Percentiles rank a stretch among this genome's conserved stretches.
These are phyloP conservation scores for Chaetomium tenue DNA, from an alignment of 495 filamentous ascomycete genomes.

Conservation along the genomic window DNA sequence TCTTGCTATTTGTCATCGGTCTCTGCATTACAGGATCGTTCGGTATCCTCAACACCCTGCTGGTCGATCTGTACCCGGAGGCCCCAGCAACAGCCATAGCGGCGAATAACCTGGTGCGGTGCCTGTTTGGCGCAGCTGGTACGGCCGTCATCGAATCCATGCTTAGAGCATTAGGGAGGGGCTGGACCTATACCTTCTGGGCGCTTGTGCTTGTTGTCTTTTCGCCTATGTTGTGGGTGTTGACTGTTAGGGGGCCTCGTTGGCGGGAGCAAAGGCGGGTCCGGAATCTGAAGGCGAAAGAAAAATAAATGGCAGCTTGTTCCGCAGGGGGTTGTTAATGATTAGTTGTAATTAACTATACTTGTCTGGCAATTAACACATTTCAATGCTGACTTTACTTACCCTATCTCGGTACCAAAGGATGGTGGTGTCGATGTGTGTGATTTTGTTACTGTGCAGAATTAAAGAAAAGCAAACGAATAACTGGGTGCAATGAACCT, in stretches of 20 bases:
- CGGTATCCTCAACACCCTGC: conserved; percentile 47
- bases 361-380: no score
- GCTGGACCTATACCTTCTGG: conserved; percentile 51
- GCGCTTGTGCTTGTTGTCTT: conserved; percentile 39
- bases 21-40: conserved; percentile 55
- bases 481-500: neutral
- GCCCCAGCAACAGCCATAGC: conserved; percentile 50
- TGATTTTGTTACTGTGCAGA: neutral
- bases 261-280: conserved; percentile 45
- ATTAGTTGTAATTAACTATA: neutral
- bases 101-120: conserved; percentile 49
- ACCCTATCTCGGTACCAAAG: no score
- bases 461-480: no score
- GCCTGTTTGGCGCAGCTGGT: conserved; percentile 44
- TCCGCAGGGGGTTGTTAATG: conserved; percentile 5
- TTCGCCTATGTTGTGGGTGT: conserved; percentile 40
- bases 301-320: conserved; percentile 22
- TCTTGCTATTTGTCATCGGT: conserved; percentile 57
- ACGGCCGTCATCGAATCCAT: conserved; percentile 47
- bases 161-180: conserved; percentile 43
- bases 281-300: conserved; percentile 29
- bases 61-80: conserved; percentile 48
- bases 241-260: conserved; percentile 40
- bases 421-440: no score
- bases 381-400: neutral